Conservation (phyloP, 139 green algal genomes). For the Monoraphidium neglectum region DNA sequence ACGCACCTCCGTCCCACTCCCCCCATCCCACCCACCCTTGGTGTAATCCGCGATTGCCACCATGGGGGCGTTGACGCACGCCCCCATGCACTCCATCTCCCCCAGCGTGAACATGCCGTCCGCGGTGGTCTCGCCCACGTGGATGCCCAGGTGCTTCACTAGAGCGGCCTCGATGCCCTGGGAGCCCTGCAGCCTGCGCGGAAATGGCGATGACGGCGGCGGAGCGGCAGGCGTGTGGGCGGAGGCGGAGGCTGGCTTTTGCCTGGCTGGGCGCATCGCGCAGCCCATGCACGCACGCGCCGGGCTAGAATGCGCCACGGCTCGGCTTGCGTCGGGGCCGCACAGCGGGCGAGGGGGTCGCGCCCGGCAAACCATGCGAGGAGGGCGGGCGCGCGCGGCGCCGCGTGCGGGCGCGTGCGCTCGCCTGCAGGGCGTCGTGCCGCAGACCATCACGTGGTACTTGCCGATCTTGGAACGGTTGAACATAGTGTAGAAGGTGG, state of each 20-base stretch:
- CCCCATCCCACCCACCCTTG: slow-evolving; percentile 13
- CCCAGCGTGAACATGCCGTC: slow-evolving; percentile 97
- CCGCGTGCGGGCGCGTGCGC: no score
- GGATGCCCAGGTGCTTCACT: slow-evolving; percentile 47
- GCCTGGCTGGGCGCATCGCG: no score
- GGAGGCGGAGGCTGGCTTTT: no score
- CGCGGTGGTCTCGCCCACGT: slow-evolving; percentile 59
- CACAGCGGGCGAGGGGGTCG: no score
- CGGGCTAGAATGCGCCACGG: no score
- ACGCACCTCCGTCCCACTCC: background rate
- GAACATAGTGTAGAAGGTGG: slow-evolving; percentile 99
- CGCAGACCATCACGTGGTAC: slow-evolving; percentile 98
- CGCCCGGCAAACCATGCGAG: slow-evolving; percentile 91
- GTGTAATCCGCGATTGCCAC: slow-evolving; percentile 94
- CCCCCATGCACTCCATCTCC: slow-evolving; percentile 99
- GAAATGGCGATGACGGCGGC: background rate
- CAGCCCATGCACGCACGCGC: no score
- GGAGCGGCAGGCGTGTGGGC: no score
- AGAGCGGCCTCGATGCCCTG: slow-evolving; percentile 20
- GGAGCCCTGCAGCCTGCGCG: slow-evolving; percentile 19
- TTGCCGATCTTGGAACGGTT: slow-evolving; percentile 96
- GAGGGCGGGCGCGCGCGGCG: slow-evolving; percentile 71
- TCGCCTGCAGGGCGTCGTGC: slow-evolving; percentile 93
- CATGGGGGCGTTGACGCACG: slow-evolving; percentile 99
- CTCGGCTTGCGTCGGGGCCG: no score